Evolutionary conservation across 805 yeast genomes (phyloP).

Genomic region (Lachancea sp.): DNA sequence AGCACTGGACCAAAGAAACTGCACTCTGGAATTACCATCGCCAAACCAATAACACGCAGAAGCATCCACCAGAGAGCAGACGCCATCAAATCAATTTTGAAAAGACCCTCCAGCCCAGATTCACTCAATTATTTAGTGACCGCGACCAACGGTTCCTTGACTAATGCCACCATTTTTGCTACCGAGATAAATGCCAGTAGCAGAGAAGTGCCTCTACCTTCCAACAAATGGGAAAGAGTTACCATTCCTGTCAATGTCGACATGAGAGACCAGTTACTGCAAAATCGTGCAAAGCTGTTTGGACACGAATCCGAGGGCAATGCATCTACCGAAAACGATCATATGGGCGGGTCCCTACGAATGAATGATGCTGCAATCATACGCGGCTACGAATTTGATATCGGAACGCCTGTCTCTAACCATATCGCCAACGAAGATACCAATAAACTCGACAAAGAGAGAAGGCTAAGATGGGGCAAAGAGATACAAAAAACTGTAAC

Average conservation of each 20-base stretch:
- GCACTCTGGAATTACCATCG: not conserved
- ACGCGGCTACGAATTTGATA: conserved; percentile 23
- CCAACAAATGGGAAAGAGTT: conserved; percentile 22
- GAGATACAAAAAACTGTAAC: not conserved
- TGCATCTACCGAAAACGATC: conserved; percentile 13
- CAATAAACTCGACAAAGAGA: conserved; percentile 1
- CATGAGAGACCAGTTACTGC: conserved; percentile 23
- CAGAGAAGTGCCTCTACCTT: conserved; percentile 19
- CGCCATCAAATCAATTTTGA: conserved; percentile 16
- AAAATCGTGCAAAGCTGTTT: conserved; percentile 12
- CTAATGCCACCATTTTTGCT: conserved; percentile 31
- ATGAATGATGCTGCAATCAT: conserved; percentile 27
- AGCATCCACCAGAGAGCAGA: not conserved
- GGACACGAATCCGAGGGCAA: conserved; percentile 17
- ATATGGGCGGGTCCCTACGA: not conserved
- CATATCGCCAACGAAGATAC: not conserved
- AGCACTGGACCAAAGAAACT: not conserved
- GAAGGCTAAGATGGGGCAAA: conserved; percentile 6
- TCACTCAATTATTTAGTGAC: conserved; percentile 24
- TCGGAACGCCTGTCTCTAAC: not conserved
- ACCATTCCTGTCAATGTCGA: conserved; percentile 29
- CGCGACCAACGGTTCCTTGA: conserved; percentile 25
- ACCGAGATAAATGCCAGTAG: conserved; percentile 27
- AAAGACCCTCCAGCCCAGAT: conserved; percentile 9
- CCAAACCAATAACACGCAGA: not conserved